Percentiles rank a stretch among this genome's conserved stretches.
phyloP scores from a whole-genome alignment of 164 flowering plant genomes.

The Akebia trifoliata region DNA sequence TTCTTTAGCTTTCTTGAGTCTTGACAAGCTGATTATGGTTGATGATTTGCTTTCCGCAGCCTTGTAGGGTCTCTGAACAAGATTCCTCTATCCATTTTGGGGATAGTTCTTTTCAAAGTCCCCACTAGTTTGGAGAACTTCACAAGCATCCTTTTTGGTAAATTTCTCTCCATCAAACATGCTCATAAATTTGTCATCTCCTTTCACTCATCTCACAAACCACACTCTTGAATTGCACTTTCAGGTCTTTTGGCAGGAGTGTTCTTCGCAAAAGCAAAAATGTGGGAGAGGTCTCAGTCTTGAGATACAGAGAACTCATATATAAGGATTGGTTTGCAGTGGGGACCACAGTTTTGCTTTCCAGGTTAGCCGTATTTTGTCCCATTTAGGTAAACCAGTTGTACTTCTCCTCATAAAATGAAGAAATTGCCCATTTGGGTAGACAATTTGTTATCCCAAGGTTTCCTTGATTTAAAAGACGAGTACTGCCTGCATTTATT shows the following conservation, averaged over 20 bases:
- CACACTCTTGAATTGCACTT: background rate
- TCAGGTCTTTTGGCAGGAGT: constrained; percentile 91
- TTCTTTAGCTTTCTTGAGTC: background rate
- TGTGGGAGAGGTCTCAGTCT: constrained; percentile 47
- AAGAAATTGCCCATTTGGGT: too few relatives aligned
- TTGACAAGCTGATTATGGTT: background rate
- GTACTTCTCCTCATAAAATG: too few relatives aligned
- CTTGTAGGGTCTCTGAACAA: constrained; percentile 95
- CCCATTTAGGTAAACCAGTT: too few relatives aligned
- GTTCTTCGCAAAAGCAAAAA: constrained; percentile 82
- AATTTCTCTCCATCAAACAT: constrained; percentile 11
- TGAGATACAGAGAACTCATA: constrained; percentile 10
- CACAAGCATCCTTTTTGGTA: constrained; percentile 88
- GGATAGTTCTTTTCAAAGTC: constrained; percentile 82
- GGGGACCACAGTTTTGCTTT: background rate
- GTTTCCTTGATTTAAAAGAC: too few relatives aligned
- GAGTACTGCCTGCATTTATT: too few relatives aligned
- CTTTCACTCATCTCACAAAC: background rate
- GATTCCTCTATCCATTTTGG: constrained; percentile 88
- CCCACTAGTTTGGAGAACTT: constrained; percentile 93
- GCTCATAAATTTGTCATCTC: background rate
- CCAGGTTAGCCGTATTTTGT: background rate
- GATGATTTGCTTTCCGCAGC: constrained; percentile 42
- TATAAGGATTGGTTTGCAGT: background rate
- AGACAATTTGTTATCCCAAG: too few relatives aligned